phyloP scores from a whole-genome alignment of 306 rosid species.

The Sicyos edulis region DNA sequence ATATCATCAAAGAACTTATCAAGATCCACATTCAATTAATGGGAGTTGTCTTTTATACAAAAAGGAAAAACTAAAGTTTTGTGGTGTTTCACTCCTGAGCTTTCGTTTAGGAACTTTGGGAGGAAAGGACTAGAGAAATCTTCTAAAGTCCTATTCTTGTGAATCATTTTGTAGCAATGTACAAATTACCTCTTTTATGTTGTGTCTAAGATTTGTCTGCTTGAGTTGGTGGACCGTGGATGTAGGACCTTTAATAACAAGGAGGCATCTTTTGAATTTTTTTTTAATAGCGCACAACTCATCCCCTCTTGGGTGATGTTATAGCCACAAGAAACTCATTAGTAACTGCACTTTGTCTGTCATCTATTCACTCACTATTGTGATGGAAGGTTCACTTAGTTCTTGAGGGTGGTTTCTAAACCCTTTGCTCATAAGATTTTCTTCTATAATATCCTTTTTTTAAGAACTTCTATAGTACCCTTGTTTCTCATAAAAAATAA shows the following conservation, averaged over 20 bases:
- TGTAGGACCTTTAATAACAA: background rate
- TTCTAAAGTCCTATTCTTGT: too few species aligned
- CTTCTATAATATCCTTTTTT: background rate
- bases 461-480: background rate
- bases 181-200: too few species aligned
- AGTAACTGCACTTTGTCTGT: background rate
- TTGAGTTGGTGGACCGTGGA: background rate
- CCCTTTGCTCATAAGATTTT: background rate
- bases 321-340: background rate
- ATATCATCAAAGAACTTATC: too few species aligned
- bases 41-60: too few species aligned
- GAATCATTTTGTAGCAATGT: too few species aligned
- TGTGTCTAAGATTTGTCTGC: background rate
- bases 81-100: too few species aligned
- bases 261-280: background rate
- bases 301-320: background rate
- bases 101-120: too few species aligned
- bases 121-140: too few species aligned
- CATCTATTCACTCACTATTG: background rate
- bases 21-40: too few species aligned
- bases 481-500: background rate
- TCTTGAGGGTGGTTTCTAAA: background rate
- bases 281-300: background rate
- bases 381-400: background rate
- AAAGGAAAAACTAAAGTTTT: too few species aligned